Evolutionary conservation across 2,329 filamentous ascomycete species (phyloP), one percentile per base, ranked within the genome.

Genomic region (Allantophomopsis lycopodina): DNA sequence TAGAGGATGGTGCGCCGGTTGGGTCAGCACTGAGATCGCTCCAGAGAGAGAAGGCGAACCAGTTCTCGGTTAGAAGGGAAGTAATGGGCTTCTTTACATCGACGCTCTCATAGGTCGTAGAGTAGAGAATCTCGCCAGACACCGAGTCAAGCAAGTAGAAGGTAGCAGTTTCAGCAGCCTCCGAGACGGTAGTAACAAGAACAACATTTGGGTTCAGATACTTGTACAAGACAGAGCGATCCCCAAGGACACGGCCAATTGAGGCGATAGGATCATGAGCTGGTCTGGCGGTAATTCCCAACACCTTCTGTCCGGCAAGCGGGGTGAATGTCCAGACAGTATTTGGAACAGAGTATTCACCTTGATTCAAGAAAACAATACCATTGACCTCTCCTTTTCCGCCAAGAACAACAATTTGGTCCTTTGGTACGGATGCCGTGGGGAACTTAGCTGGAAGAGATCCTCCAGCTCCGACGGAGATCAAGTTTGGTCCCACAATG

Each of bases 191-290:
- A 2, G 83, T 83, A 35, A 94, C 68, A 1, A 96, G 70, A 2
- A 87, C 68, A 6, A 85, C 72, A 60, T 94, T 95, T 0, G 84
- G 77, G 62, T 93, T 94, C 32, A 98, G 65, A 56, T 96, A 96
- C 63, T 98, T 98, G 74, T 98, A 98, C 46, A 89, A 73, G 36
- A 98, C 91, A n/a, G 79, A 79, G 34, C 91, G 76, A 53, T 98
- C 83, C 18, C 87, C 88, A 16, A 98, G 73, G 2, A 96, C 91
- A 43, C 85, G 86, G 8, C 91, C 91, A 50, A 98, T 94, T 1
- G 91, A 96, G 3, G 91, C 89, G 36, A 96, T 79, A 0, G 86
- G 86, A 50, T 98, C 88, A 47, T 89, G 81, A 2, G 71, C 55
- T 8, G 85, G 78, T 36, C 79, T 73, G 14, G 78, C 69, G 2